Base-by-base conservation (phyloP, 2,329 filamentous ascomycete genomes). In the Alternaria sp. region DNA sequence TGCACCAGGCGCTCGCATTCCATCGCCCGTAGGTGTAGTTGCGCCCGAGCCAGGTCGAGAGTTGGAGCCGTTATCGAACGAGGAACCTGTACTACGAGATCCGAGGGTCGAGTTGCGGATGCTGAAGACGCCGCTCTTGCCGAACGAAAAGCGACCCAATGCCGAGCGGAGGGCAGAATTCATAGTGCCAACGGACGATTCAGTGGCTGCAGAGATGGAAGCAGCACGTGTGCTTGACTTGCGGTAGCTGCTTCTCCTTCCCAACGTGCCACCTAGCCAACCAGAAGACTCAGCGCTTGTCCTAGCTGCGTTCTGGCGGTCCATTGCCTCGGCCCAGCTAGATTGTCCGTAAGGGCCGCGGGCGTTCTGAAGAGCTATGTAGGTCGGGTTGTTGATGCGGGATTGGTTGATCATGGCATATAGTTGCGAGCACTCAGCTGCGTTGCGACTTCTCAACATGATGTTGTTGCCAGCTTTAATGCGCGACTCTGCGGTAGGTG, bases 381-480 rank as follows among this genome's bases (percentile, higher is more conserved):
- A 97, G 56, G 93, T 94, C 54, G 93, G 90, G 75, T 98, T 97
- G 80, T 97, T 92, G 76, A 97, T 91, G 49, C 95, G 91, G 20
- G 94, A 90, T 62, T 91, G 86, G 78, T 98, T 96, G 63, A 98
- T 94, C 44, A 94, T 87, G 72, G 87, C 87, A 79, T 97, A 99
- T 5, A 99, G 84, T 36, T 87, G 85, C 66, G 91, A 89, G 74
- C 94, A 96, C 63, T 97, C 94, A 44, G 88, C 85, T 3, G 89
- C 85, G 48, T 87, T 92, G 43, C 90, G 84, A 49, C 92, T 92
- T 43, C 95, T 90, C 85, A 98, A 95, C 84, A 96, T 94, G 81
- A 97, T 92, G 75, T 96, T 95, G 70, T 89, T 90, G 46, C 81
- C 79, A 12, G 90, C 86, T 60, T 84, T 86, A 58, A 97, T 85